Base-by-base conservation (phyloP, 495 filamentous ascomycete species). In the Articulospora tetracladia region DNA sequence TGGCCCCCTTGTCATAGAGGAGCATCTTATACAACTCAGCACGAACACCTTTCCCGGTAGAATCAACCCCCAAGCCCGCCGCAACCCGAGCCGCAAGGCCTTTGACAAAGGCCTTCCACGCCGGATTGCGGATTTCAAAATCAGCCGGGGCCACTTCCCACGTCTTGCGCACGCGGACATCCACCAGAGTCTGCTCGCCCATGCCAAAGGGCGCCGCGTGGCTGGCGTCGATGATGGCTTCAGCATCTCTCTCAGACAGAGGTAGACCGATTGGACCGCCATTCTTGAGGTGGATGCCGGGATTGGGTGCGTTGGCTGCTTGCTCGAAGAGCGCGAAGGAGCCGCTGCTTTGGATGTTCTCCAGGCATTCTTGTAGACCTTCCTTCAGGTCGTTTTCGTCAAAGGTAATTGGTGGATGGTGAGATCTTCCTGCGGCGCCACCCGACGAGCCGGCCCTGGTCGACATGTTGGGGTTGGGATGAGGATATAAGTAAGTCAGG, bases 1-100 rank as follows among this genome's bases (percentile, higher is more conserved):
- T 73, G 0, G 79, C 78, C 0, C 79, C 82, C 56, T 78, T 59
- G 56, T 82, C 80, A 67, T 86, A 84, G 4, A 86, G 57, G 13
- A 83, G 66, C 63, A 84, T 63, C 62, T 85, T 86, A 71, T 85
- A 77, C 1, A 77, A 67, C 58, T 83, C 70, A 3, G 76, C 79
- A 1, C 55, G 60, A 1, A 78, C 62, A 10, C 67, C 70, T 1
- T 44, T 22, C 3, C 59, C 53, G 22, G 63, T 53, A 22, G 62
- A 52, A 15, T 50, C 25, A 49, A 79, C 66, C 3, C 74, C 74
- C 19, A 82, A 13, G 68, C 3, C 70, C 60, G 3, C 55, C 27
- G 19, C 63, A 1, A 70, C 70, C 15, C 58, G 59, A 1, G 30
- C 28, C 22, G 72, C 60, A 4, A 73, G 23, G 2, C 32, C 22